Conservation (phyloP, 108 stramenopile genomes). For the Fragilaria crotonensis region DNA sequence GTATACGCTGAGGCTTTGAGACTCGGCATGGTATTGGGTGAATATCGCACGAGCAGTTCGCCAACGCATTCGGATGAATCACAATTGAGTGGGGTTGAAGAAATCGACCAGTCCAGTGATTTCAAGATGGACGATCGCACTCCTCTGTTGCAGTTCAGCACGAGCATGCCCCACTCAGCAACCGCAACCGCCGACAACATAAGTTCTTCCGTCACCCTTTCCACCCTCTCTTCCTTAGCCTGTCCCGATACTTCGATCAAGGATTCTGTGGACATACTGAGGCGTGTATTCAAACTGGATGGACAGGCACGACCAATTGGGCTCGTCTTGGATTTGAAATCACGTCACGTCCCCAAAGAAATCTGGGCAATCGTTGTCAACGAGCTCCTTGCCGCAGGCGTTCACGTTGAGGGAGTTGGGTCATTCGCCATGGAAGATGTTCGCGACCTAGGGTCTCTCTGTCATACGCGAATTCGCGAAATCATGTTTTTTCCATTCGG, state of each 20-base stretch:
- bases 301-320: constrained; percentile 62
- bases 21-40: constrained; percentile 23
- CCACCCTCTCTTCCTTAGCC: constrained; percentile 8
- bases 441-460: constrained; percentile 55
- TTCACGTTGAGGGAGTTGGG: constrained; percentile 65
- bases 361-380: constrained; percentile 71
- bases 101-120: too few relatives aligned
- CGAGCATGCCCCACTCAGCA: too few relatives aligned
- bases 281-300: constrained; percentile 40
- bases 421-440: constrained; percentile 70
- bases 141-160: too few relatives aligned
- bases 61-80: too few relatives aligned
- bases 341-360: constrained; percentile 61
- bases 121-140: too few relatives aligned
- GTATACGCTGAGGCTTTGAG: constrained; percentile 69
- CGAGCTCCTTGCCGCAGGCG: constrained; percentile 46
- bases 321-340: constrained; percentile 75
- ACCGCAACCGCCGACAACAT: too few relatives aligned
- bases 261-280: constrained; percentile 52
- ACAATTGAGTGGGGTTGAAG: too few relatives aligned
- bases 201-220: constrained; percentile 12
- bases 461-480: constrained; percentile 43
- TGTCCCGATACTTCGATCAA: constrained; percentile 46
- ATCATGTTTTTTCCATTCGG: constrained; percentile 71
- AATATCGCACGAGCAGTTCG: too few relatives aligned